Base-by-base conservation (phyloP, 108 stramenopile genomes). In the Nitzschia palea region DNA sequence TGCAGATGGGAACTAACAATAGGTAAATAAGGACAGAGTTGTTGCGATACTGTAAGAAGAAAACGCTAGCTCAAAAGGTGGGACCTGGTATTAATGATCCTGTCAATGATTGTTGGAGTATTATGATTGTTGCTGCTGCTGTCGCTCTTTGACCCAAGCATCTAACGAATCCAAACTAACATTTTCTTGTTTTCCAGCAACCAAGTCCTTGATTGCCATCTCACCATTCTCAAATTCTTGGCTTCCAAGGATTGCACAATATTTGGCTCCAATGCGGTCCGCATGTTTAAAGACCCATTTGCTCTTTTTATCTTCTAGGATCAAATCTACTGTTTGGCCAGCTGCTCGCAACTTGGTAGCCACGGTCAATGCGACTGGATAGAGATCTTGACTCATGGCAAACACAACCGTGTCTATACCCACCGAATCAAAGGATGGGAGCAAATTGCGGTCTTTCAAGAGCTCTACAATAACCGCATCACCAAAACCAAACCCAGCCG, bases 381-480 rank as follows among this genome's bases (percentile, higher is more conserved):
- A 86, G 30, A 92, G 57, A 32, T 86, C 85, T n/a, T 68, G 56
- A 17, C 65, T 77, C 82, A 92, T 86, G 2, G 90, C 95, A 78
- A 94, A 96, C 1, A 95, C 89, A 9, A 95, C 90, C 4, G 82
- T 73, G 43, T 96, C 94, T 51, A 87, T 80, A 45, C 79, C 86
- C 28, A 81, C 68, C 1, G 74, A 67, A 44, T 90, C 88, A 68
- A 93, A 90, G 4, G 95, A 86, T 20, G 98, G 98, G 22, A 99
- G 69, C 0, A 97, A 71, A 44, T 85, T 67, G 40, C 94, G 84
- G 25, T 95, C 94, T 62, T 93, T 90, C 28, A 99, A 68, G 31
- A 99, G 76, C 58, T 99, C 98, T 5, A 98, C 91, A 69, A 99
- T 97, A 0, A 99, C 98, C 23, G 98, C 98, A 79, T 99, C 98